Evolutionary conservation across 345 rosid genomes (phyloP), one percentile per base, ranked within the genome.

Genomic region (Salix caprea): DNA sequence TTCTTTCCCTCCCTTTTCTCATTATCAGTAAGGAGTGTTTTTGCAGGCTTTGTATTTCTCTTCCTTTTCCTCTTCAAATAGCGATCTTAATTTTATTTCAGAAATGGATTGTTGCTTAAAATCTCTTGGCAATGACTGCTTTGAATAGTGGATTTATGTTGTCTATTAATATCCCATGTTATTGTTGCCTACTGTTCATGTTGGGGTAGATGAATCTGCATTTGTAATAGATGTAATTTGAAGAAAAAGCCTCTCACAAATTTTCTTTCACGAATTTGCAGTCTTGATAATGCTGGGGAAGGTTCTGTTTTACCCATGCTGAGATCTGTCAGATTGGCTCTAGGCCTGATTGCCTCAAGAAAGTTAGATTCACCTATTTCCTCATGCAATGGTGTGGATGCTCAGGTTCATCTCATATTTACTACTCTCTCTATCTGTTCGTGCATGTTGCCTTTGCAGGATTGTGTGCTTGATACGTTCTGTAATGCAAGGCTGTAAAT

Each of bases 211-310:
- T 61, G 62, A 44, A 42, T 23, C 32, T 26, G 10, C 36, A 14
- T 46, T 28, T 28, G 23, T 37, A 18, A 68, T 76, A 16, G 12
- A 69, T 56, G n/a, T 34, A 67, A 60, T 71, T 42, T 7, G 15
- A 19, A 58, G 15, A 40, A 8, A 16, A 50, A 26, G 66, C 0
- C 16, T 26, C 48, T 50, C 32, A 16, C 66, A 12, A 48, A 72
- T 71, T 70, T 75, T 69, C 73, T 39, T 23, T 42, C 70, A 61
- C 78, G 66, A 26, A 71, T 80, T 86, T 87, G 86, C 84, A 94
- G 98, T 80, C 98, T 94, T 79, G 97, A 94, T 84, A 92, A 92
- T 94, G 93, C 98, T 72, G 97, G 94, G 82, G 97, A 92, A 87
- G 87, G 86, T 85, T 88, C 95, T 81, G 88, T 87, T 81, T 82